Conservation (phyloP, 2,329 filamentous ascomycete genomes). For the Colletotrichum viniferum region DNA sequence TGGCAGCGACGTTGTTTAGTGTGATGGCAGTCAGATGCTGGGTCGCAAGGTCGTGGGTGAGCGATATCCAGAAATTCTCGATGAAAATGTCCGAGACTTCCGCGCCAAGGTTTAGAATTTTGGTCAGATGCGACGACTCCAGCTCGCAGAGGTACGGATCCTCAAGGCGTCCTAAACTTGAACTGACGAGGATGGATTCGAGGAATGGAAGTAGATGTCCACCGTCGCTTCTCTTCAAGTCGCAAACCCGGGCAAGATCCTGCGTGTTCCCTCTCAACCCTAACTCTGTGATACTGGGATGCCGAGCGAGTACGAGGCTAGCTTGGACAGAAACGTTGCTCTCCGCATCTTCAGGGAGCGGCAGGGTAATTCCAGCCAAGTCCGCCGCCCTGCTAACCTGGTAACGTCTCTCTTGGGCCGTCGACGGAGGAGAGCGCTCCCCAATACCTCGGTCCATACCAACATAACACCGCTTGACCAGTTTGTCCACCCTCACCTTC, state of each 20-base stretch:
- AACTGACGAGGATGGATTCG: not conserved
- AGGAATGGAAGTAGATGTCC: not conserved
- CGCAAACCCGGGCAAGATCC: not conserved
- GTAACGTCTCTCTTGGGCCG: too few species aligned
- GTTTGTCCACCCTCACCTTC: too few species aligned
- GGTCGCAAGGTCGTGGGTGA: not conserved
- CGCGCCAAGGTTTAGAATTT: not conserved
- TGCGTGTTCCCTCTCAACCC: not conserved
- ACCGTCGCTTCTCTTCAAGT: not conserved
- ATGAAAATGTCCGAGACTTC: not conserved
- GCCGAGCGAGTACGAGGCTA: not conserved
- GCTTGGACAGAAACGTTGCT: too few species aligned
- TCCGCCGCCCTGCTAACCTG: not conserved
- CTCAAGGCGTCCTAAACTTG: too few species aligned
- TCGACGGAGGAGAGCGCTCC: too few species aligned
- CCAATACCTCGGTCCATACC: too few species aligned
- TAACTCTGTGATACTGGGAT: not conserved
- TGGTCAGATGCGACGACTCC: not conserved
- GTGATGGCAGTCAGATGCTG: not conserved
- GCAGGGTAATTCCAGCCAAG: not conserved
- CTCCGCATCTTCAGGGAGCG: not conserved
- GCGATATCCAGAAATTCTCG: rapidly evolving
- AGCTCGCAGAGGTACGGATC: not conserved
- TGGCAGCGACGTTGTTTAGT: not conserved
- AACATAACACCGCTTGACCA: too few species aligned